These are phyloP conservation scores for Podospora sp. DNA, from an alignment of 495 filamentous ascomycete species.

Conservation along the genomic window DNA sequence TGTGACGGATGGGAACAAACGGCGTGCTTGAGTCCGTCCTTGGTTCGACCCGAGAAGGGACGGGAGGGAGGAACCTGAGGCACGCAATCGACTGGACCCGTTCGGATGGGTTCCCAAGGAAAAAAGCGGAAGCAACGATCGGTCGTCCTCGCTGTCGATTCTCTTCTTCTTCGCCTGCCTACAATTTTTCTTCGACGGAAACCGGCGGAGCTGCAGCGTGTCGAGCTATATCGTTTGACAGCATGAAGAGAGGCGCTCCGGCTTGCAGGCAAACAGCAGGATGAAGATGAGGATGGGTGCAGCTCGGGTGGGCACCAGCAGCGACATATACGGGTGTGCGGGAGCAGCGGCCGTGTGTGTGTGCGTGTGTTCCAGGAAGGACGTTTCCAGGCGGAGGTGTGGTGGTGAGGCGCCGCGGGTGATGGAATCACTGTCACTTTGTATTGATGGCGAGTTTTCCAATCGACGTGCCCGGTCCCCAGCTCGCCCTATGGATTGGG, in stretches of 20 bases:
- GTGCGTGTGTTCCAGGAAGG: not conserved
- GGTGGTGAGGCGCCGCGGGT: not conserved
- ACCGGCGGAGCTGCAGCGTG: conserved; percentile 13
- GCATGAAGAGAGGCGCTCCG: conserved; percentile 13
- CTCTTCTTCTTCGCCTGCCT: not conserved
- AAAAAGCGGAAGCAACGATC: not conserved
- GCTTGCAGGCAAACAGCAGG: conserved; percentile 17
- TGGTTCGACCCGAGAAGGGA: not conserved
- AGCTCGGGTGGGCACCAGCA: conserved; percentile 4
- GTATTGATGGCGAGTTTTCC: not conserved
- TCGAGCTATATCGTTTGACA: conserved; percentile 6
- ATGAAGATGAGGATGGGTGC: not conserved
- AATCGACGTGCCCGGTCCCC: not conserved
- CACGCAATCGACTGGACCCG: not conserved
- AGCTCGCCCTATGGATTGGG: conserved; percentile 1
- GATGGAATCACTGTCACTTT: not conserved
- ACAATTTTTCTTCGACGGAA: not conserved
- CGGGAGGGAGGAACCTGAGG: no score
- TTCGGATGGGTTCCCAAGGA: not conserved
- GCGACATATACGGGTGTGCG: not conserved
- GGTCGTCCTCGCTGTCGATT: not conserved
- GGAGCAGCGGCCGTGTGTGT: not conserved
- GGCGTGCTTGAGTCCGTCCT: not conserved
- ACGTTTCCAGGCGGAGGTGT: not conserved
- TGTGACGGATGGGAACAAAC: not conserved